Percentiles rank a stretch among this genome's conserved stretches.
phyloP scores from a whole-genome alignment of 164 flowering plant species.

The Saururus chinensis region DNA sequence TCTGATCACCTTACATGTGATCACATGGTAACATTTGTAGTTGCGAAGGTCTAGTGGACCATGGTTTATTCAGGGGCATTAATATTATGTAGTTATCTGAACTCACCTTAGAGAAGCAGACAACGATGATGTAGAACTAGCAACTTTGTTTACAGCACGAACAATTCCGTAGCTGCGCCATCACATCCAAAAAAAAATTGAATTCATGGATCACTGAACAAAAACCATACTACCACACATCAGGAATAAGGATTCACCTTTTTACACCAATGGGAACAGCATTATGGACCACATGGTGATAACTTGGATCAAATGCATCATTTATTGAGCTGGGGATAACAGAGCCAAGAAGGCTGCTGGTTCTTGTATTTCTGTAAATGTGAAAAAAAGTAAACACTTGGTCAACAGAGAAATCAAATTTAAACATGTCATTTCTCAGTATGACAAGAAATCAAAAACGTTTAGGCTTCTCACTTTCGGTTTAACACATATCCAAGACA shows the following conservation, averaged over 20 bases:
- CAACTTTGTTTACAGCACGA: constrained; percentile 41
- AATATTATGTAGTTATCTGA: background rate
- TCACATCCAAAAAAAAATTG: background rate
- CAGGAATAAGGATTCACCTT: constrained; percentile 30
- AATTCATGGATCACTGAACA: background rate
- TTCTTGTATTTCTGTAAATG: constrained; percentile 37
- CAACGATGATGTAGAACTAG: constrained; percentile 28
- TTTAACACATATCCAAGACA: constrained; percentile 39
- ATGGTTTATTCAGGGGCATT: background rate
- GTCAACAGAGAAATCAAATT: too few relatives aligned
- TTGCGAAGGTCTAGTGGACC: background rate
- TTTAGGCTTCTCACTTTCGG: constrained; percentile 41
- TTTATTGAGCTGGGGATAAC: constrained; percentile 57
- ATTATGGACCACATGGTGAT: constrained; percentile 74
- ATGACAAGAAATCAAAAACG: background rate
- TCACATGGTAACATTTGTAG: background rate
- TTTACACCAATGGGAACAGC: constrained; percentile 70
- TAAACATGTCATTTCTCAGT: too few relatives aligned
- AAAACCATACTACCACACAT: background rate
- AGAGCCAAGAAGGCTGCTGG: constrained; percentile 60
- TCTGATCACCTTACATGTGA: too few relatives aligned
- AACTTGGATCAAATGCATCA: constrained; percentile 62
- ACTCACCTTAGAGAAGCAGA: constrained; percentile 39
- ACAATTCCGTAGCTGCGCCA: constrained; percentile 56
- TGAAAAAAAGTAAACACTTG: background rate